A percentile compares a stretch with the other conserved stretches of the same genome.
Conservation (phyloP, 73 alveolate species). For the Paramecium tetraurelia region DNA sequence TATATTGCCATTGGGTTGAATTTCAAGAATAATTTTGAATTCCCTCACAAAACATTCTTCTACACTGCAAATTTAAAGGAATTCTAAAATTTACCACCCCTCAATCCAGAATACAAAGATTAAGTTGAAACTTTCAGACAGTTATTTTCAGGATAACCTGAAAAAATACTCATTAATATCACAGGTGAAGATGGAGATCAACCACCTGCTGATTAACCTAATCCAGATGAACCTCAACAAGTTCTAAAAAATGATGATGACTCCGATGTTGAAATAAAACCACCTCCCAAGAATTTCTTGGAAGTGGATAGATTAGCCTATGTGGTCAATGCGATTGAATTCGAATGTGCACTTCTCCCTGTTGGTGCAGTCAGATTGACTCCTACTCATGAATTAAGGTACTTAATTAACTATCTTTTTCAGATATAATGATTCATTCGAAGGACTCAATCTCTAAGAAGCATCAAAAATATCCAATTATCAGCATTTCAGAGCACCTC, state of each 20-base stretch:
- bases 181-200: conserved; percentile 71
- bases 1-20: conserved; percentile 89
- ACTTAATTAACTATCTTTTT: not conserved
- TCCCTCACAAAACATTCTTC: conserved; percentile 93
- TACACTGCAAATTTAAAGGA: conserved; percentile 71
- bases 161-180: conserved; percentile 56
- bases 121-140: conserved; percentile 69
- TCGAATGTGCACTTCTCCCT: conserved; percentile 81
- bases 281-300: conserved; percentile 80
- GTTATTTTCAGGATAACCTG: conserved; percentile 69
- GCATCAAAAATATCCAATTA: conserved; percentile 62
- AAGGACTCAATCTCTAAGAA: conserved; percentile 67
- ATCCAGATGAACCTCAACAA: conserved; percentile 54
- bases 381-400: conserved; percentile 80
- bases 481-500: conserved; percentile 87
- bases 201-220: conserved; percentile 66
- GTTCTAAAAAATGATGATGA: conserved; percentile 68
- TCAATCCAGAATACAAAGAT: conserved; percentile 64
- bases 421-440: conserved; percentile 84
- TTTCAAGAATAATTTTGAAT: conserved; percentile 89
- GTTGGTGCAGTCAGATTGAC: conserved; percentile 79
- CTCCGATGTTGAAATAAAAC: conserved; percentile 78
- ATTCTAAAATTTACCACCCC: conserved; percentile 75
- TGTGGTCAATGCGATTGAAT: conserved; percentile 84
- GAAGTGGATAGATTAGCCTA: conserved; percentile 85